Base-by-base conservation (phyloP, 2,329 filamentous ascomycete genomes). In the Trichoderma cornu-damae region DNA sequence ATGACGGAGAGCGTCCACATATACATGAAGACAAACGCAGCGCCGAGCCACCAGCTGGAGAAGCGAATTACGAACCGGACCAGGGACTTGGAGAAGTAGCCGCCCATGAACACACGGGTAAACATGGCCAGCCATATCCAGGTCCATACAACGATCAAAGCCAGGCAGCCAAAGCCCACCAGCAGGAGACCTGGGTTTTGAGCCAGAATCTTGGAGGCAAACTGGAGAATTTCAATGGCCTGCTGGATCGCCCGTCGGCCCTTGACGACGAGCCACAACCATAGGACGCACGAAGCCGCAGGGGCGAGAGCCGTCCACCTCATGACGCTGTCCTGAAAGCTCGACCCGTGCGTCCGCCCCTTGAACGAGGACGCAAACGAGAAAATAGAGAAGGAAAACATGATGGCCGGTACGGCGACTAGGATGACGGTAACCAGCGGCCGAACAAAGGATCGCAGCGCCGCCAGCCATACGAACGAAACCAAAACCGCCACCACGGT, bases 111-210 rank as follows among this genome's bases (percentile, higher is more conserved):
- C 59, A 97, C 86, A 43, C 91, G 83, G 6, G 92, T 93, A 72
- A 99, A 97, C 91, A 99, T 96, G 65, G 86, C 85, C 64, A 97
- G 84, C 94, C 94, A 99, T 6, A 89, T 72, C 94, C 94, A 99
- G 0, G 92, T 96, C 88, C 92, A 97, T 12, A 84, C 75, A 8
- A 96, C 88, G 42, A 96, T 87, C 24, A 86, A 76, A 6, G 77
- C 81, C 12, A 97, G 80, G 20, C 87, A 88, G 9, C 80, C 84
- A 66, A 96, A 87, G 2, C 94, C 94, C n/a, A 96, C 82, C 2
- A 89, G 70, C 32, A 97, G 79, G 18, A 99, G 79, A 2, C 88
- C 90, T 8, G 90, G 86, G 67, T 95, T 96, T 34, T 90, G 88
- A 6, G 87, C 84, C 14, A 99, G 77, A 59, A 99, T 95, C 57